Evolutionary conservation across 345 rosid genomes (phyloP).

Genomic region (Gossypium thurberi): DNA sequence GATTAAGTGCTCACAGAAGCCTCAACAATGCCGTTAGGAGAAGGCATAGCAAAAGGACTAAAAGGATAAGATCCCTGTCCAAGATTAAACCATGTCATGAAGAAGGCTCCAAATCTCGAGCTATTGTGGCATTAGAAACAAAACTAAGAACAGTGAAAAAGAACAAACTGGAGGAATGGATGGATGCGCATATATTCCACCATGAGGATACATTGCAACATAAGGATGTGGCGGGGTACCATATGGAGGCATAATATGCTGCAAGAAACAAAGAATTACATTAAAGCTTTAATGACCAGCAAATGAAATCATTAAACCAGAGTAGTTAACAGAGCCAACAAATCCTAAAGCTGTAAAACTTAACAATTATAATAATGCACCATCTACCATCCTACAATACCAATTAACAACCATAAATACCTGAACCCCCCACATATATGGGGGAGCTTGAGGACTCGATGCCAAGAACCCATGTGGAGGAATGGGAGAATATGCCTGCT

Average conservation of each 20-base stretch:
- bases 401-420: constrained; percentile 29
- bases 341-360: not conserved
- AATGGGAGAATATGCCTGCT: constrained; percentile 82
- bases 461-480: constrained; percentile 95
- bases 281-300: constrained; percentile 3
- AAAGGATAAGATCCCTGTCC: constrained; percentile 88
- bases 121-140: constrained; percentile 3
- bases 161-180: constrained; percentile 76
- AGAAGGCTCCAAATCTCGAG: constrained; percentile 8
- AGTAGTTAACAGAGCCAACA: not conserved
- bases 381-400: not conserved
- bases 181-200: constrained; percentile 94
- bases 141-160: constrained; percentile 15
- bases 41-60: constrained; percentile 91
- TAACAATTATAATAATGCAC: not conserved
- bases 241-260: constrained; percentile 98
- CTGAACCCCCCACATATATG: constrained; percentile 99
- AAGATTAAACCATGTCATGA: constrained; percentile 9
- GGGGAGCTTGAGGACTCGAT: constrained; percentile 95
- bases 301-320: constrained; percentile 6
- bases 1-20: constrained; percentile 50
- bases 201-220: constrained; percentile 97
- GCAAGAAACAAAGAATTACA: constrained; percentile 19
- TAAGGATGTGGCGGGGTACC: constrained; percentile 98
- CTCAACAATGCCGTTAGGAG: constrained; percentile 86